phyloP scores from a whole-genome alignment of 768 basidiomycete species.

The Rhizopogon sp. region DNA sequence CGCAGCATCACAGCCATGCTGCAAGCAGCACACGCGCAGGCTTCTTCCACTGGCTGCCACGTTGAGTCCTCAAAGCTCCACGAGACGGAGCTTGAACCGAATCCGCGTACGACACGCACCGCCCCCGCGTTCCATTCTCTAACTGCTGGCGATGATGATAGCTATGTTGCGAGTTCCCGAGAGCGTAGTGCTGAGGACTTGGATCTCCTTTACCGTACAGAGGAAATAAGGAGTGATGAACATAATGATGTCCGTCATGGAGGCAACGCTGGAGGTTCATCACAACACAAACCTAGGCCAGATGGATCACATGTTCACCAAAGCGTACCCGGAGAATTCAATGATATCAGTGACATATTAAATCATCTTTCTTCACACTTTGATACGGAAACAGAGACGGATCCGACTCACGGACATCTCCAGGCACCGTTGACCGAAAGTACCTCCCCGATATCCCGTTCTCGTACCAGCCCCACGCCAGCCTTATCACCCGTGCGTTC shows the following conservation, averaged over 20 bases:
- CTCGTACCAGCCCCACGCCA: slow-evolving; percentile 16
- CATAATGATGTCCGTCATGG: slow-evolving; percentile 31
- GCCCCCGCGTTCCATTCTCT: slow-evolving; percentile 79
- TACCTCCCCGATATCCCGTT: slow-evolving; percentile 27
- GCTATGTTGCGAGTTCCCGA: slow-evolving; percentile 15
- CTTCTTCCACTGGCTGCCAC: slow-evolving; percentile 42
- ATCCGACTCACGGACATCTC: slow-evolving; percentile 32
- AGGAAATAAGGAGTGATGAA: slow-evolving; percentile 14
- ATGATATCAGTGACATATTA: slow-evolving; percentile 73
- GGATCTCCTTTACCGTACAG: slow-evolving; percentile 51
- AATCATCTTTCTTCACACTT: slow-evolving; percentile 70
- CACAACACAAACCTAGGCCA: slow-evolving; percentile 16
- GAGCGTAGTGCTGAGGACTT: slow-evolving; percentile 43
- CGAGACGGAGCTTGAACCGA: slow-evolving; percentile 41
- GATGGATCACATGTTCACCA: slow-evolving; percentile 37
- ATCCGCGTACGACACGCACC: slow-evolving; percentile 52
- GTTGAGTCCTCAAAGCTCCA: slow-evolving; percentile 43
- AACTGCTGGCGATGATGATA: slow-evolving; percentile 41
- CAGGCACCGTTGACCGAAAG: slow-evolving; percentile 31
- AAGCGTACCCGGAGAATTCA: slow-evolving; percentile 52
- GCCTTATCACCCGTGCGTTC: slow-evolving; percentile 15
- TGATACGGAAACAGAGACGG: slow-evolving; percentile 47
- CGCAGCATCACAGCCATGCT: slow-evolving; percentile 73
- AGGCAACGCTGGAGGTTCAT: slow-evolving; percentile 36
- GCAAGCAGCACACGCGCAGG: slow-evolving; percentile 69